Conservation (phyloP, 2,329 filamentous ascomycete species). For the Atkinsonella hypoxylon region DNA sequence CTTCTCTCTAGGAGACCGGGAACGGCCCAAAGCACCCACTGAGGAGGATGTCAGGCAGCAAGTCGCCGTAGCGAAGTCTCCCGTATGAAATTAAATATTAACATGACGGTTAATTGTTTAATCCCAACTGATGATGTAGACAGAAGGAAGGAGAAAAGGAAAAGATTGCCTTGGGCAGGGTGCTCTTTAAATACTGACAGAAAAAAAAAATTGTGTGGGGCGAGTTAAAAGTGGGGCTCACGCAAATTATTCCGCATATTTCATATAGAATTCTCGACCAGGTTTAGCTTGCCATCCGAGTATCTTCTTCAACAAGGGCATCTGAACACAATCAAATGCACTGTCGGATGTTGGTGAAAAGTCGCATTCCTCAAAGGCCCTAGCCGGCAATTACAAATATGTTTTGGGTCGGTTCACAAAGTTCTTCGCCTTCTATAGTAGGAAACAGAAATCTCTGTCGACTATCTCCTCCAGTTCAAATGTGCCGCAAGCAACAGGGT, state of each 20-base stretch:
- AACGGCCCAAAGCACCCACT: slow-evolving; percentile 44
- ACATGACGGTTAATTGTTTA: slow-evolving; percentile 39
- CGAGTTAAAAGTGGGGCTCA: not conserved
- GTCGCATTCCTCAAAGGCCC: not conserved
- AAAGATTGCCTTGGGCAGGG: slow-evolving; percentile 3
- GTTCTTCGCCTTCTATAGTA: not conserved
- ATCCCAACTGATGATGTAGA: slow-evolving; percentile 33
- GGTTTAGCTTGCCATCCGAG: not conserved
- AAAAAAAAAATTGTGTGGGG: slow-evolving; percentile 4
- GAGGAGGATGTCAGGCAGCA: slow-evolving; percentile 38
- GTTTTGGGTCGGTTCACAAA: not conserved
- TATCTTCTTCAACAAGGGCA: not conserved
- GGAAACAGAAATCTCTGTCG: not conserved
- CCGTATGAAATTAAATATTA: slow-evolving; percentile 31
- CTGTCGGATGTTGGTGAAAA: not conserved
- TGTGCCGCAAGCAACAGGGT: not conserved
- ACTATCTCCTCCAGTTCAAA: not conserved
- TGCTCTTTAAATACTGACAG: slow-evolving; percentile 9
- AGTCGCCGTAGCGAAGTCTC: slow-evolving; percentile 41
- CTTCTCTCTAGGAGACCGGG: slow-evolving; percentile 39
- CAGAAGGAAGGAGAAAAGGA: slow-evolving; percentile 18
- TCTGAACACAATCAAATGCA: not conserved
- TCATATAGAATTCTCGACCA: too few species aligned
- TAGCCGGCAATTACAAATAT: not conserved
- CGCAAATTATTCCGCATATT: too few species aligned